Evolutionary conservation across 306 rosid genomes (phyloP).

Genomic region (Prinsepia uniflora): DNA sequence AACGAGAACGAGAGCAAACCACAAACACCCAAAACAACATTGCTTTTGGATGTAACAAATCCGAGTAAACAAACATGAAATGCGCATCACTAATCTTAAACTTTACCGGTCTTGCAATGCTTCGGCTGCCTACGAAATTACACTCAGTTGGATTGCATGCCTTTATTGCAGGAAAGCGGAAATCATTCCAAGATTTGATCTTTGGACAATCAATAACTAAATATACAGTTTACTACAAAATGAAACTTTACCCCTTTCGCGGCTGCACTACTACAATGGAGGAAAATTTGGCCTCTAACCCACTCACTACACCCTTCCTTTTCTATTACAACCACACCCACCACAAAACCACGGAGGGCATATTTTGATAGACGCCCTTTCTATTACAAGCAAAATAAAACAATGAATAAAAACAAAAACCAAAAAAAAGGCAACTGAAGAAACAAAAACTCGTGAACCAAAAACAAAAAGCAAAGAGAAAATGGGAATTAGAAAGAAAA

Average conservation of each 20-base stretch:
- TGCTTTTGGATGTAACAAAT: too few species aligned
- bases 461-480: conserved; percentile 22
- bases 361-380: too few species aligned
- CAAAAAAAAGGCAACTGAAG: conserved; percentile 18
- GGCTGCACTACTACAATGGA: conserved; percentile 15
- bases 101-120: too few species aligned
- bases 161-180: neutral
- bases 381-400: neutral
- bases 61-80: neutral
- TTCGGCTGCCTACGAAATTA: neutral
- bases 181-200: conserved; percentile 1
- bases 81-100: too few species aligned
- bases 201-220: conserved; percentile 22
- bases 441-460: conserved; percentile 13
- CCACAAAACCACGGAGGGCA: too few species aligned
- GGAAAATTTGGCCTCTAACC: conserved; percentile 33
- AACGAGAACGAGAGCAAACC: too few species aligned
- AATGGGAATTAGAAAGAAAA: conserved; percentile 32
- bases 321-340: too few species aligned
- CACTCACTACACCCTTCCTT: neutral
- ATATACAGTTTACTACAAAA: conserved; percentile 39
- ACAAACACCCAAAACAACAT: too few species aligned
- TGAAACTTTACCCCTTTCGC: conserved; percentile 16
- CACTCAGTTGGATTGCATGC: neutral
- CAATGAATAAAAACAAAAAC: neutral